Conservation (phyloP, 2,329 filamentous ascomycete species). For the Ceratocystis cacaofunesta region DNA sequence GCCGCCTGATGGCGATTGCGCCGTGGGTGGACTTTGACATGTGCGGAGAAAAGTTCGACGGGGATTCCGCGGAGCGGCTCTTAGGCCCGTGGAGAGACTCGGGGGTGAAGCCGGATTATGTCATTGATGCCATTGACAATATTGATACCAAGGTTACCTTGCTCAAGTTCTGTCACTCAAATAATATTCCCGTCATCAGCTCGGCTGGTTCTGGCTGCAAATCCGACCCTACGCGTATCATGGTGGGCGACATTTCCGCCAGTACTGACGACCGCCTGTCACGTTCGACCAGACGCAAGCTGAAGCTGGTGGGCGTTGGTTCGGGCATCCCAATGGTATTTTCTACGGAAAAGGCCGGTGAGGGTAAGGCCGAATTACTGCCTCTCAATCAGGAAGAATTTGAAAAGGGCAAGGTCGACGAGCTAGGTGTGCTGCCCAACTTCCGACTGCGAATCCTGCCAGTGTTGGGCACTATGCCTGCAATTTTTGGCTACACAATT, state of each 20-base stretch:
- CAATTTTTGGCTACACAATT: conserved; percentile 79
- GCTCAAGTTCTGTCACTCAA: conserved; percentile 70
- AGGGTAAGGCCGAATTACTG: conserved; percentile 79
- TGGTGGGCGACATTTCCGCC: conserved; percentile 78
- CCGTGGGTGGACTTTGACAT: conserved; percentile 89
- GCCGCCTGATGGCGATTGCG: conserved; percentile 67
- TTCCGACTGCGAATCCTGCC: conserved; percentile 92
- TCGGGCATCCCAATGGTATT: conserved; percentile 84
- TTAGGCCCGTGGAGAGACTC: conserved; percentile 48
- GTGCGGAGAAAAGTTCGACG: conserved; percentile 68
- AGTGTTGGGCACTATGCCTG: conserved; percentile 92
- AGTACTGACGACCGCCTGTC: conserved; percentile 84
- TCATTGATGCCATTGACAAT: conserved; percentile 98
- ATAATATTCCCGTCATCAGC: conserved; percentile 69
- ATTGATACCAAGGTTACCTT: conserved; percentile 92
- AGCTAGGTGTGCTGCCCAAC: conserved; percentile 76
- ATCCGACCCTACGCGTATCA: conserved; percentile 66
- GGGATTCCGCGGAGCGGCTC: conserved; percentile 47
- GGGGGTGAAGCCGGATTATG: conserved; percentile 55
- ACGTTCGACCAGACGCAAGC: conserved; percentile 61
- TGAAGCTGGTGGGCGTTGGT: conserved; percentile 64
- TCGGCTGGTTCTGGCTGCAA: conserved; percentile 96
- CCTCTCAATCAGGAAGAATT: conserved; percentile 82
- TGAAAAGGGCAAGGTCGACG: conserved; percentile 67
- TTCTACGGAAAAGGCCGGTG: conserved; percentile 77